Percentiles rank a stretch among this genome's conserved stretches.
These are phyloP conservation scores for Rubia peregrina DNA, from an alignment of 305 asterid species.

Conservation along the genomic window DNA sequence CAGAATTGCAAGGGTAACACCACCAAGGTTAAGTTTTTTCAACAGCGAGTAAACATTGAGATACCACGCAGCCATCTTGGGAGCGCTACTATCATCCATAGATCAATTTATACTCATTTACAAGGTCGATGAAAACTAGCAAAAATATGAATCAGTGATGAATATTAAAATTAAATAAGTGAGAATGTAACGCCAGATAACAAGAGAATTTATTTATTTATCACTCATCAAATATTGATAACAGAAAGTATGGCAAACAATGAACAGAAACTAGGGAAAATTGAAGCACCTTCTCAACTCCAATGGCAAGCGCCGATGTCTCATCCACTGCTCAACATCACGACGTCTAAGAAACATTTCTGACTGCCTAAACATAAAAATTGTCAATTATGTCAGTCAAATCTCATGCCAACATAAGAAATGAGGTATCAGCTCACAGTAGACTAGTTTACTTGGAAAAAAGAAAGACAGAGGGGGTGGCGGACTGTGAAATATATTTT, in stretches of 20 bases:
- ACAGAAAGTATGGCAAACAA: neutral
- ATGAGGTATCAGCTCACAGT: neutral
- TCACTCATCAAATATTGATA: neutral
- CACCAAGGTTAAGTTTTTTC: neutral
- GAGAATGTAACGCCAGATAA: neutral
- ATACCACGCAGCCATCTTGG: too few species aligned
- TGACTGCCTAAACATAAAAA: slow-evolving; percentile 44
- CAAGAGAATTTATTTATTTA: neutral
- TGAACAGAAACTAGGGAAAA: neutral
- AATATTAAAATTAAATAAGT: neutral
- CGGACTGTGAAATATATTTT: neutral
- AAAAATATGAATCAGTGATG: neutral
- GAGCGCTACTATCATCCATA: too few species aligned
- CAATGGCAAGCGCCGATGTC: slow-evolving; percentile 78
- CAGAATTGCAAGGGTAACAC: neutral
- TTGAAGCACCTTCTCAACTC: slow-evolving; percentile 50
- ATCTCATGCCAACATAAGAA: neutral
- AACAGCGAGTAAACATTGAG: too few species aligned
- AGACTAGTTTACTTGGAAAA: neutral
- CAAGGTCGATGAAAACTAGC: neutral
- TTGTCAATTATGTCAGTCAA: neutral
- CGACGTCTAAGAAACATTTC: slow-evolving; percentile 82
- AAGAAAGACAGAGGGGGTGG: neutral
- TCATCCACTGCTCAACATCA: slow-evolving; percentile 96
- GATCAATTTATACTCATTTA: neutral